These are phyloP conservation scores for Cutaneotrichosporon mucoides DNA, from an alignment of 1,284 basidiomycete genomes.

Conservation along the genomic window DNA sequence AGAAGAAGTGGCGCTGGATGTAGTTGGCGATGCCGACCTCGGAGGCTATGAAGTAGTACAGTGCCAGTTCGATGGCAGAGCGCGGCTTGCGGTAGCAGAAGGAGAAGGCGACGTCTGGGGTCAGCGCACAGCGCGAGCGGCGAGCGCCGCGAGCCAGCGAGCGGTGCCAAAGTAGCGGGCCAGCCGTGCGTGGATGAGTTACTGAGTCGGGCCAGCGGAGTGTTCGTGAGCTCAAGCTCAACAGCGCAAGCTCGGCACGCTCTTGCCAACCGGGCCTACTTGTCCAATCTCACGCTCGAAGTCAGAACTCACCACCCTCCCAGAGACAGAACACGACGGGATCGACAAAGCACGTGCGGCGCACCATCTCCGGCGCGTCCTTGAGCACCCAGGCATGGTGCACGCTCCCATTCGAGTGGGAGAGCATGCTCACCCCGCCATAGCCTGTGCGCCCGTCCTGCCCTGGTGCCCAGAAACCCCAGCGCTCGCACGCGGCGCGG, in stretches of 20 bases:
- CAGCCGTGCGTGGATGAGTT: too few relatives aligned
- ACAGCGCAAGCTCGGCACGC: too few relatives aligned
- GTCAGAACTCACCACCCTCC: slow-evolving; percentile 63
- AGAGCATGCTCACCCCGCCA: slow-evolving; percentile 67
- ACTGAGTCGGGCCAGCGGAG: too few relatives aligned
- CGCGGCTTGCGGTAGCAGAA: slow-evolving; percentile 67
- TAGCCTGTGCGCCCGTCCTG: slow-evolving; percentile 23
- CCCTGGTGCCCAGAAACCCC: slow-evolving; percentile 57
- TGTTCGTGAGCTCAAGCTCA: neutral
- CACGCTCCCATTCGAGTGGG: slow-evolving; percentile 68
- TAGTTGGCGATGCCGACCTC: slow-evolving; percentile 82
- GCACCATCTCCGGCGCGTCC: slow-evolving; percentile 62
- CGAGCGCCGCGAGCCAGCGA: too few relatives aligned
- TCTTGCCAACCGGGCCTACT: slow-evolving; percentile 20
- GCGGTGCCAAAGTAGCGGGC: too few relatives aligned
- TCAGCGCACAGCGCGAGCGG: too few relatives aligned
- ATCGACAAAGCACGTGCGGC: slow-evolving; percentile 79
- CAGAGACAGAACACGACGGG: slow-evolving; percentile 76
- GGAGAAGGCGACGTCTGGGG: slow-evolving; percentile 75
- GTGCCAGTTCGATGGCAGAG: slow-evolving; percentile 69
- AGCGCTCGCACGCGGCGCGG: slow-evolving; percentile 57
- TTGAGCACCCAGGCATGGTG: slow-evolving; percentile 61
- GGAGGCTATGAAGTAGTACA: slow-evolving; percentile 78
- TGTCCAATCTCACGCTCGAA: too few relatives aligned
- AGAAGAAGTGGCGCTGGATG: slow-evolving; percentile 62